Evolutionary conservation across 176 grass and related monocot genomes (phyloP).

Genomic region (Elymus sibiricus): DNA sequence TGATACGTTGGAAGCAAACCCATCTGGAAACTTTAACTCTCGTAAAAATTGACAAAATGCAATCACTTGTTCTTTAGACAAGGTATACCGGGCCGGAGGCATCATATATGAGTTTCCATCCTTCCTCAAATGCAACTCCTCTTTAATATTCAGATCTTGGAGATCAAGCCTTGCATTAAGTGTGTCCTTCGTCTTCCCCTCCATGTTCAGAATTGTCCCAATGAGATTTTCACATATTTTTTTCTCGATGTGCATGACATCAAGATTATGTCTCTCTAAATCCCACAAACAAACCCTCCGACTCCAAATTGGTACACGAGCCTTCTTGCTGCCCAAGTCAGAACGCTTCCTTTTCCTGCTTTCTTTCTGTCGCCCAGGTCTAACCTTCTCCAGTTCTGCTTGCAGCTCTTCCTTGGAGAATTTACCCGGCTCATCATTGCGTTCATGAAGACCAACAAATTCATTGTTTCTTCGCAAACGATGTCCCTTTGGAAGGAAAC

Average conservation of each 20-base stretch:
- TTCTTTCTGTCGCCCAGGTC: neutral
- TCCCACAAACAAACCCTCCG: neutral
- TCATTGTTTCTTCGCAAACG: neutral
- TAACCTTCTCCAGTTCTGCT: neutral
- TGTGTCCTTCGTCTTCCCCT: slow-evolving; percentile 21
- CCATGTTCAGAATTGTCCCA: neutral
- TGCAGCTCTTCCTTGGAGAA: neutral
- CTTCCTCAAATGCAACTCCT: neutral
- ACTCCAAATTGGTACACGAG: neutral
- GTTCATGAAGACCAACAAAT: neutral
- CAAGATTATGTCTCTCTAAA: slow-evolving; percentile 26
- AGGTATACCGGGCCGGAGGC: neutral
- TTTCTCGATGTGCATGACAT: slow-evolving; percentile 31
- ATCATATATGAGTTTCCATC: neutral
- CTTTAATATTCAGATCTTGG: slow-evolving; percentile 1
- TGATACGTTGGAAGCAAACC: neutral
- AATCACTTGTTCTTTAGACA: neutral
- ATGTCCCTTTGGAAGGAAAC: slow-evolving; percentile 5
- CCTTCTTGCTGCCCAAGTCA: neutral
- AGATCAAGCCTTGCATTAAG: slow-evolving; percentile 19
- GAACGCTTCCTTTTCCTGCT: neutral
- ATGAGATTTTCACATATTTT: slow-evolving; percentile 10
- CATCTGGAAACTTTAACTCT: neutral
- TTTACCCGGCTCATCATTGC: neutral
- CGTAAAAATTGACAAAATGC: too few species aligned